Evolutionary conservation across 352 stramenopile genomes (phyloP).

Genomic region (Globisporangium irregulare): DNA sequence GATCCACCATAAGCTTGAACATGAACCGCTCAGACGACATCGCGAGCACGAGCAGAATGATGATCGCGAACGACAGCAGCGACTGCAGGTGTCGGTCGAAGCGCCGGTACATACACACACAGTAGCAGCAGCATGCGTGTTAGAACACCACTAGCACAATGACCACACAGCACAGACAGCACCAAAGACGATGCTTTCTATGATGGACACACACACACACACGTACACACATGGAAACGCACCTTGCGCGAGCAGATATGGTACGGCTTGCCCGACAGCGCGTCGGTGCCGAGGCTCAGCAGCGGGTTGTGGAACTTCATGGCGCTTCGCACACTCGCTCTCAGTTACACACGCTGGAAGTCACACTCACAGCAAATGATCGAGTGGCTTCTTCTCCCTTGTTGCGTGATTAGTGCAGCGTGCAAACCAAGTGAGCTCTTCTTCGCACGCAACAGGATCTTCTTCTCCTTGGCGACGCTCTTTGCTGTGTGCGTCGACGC

Average conservation of each 20-base stretch:
- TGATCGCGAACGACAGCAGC: conserved; percentile 67
- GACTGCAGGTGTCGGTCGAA: conserved; percentile 35
- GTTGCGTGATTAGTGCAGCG: neutral
- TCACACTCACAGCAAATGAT: neutral
- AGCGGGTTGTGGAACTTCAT: conserved; percentile 79
- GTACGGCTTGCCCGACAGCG: conserved; percentile 82
- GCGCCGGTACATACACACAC: neutral
- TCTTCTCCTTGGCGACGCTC: neutral
- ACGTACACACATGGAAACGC: conserved; percentile 1
- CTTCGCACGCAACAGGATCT: neutral
- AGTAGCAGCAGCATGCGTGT: neutral
- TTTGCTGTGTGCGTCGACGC: neutral
- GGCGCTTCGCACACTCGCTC: neutral
- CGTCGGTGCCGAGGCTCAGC: conserved; percentile 81
- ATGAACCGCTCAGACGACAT: conserved; percentile 84
- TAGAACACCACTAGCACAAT: neutral
- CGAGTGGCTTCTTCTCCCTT: neutral
- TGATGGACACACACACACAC: neutral
- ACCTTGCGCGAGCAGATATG: conserved; percentile 84
- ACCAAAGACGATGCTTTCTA: neutral
- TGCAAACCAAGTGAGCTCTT: neutral
- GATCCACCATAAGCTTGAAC: conserved; percentile 88
- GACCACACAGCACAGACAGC: neutral
- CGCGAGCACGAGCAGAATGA: conserved; percentile 67
- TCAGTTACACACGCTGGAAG: neutral